A percentile compares a stretch with the other conserved stretches of the same genome.
Conservation (phyloP, 2,329 filamentous ascomycete species). For the Botrytis elliptica region DNA sequence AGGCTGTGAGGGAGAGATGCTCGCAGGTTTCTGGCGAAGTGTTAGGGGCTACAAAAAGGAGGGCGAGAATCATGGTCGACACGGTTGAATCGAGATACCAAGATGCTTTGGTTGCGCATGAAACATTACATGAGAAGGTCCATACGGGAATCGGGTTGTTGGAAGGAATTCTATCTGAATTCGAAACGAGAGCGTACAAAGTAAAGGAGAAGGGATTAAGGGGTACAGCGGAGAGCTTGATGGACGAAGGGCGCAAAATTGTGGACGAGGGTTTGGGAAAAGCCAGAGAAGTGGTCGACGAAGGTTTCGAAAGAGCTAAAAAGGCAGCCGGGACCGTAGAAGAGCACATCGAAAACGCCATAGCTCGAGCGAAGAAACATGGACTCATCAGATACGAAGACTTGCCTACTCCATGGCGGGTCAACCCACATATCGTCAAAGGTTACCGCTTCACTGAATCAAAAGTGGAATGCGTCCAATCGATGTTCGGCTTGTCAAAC, state of each 20-base stretch:
- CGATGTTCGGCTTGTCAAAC: slow-evolving; percentile 82
- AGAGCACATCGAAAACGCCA: slow-evolving; percentile 78
- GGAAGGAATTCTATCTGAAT: slow-evolving; percentile 79
- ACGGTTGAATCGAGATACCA: slow-evolving; percentile 87
- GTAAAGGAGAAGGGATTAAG: slow-evolving; percentile 75
- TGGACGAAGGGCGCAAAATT: slow-evolving; percentile 76
- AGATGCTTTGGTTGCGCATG: slow-evolving; percentile 78
- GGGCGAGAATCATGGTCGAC: slow-evolving; percentile 87
- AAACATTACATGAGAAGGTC: slow-evolving; percentile 88
- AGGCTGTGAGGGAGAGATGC: slow-evolving; percentile 83
- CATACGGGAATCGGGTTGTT: slow-evolving; percentile 82
- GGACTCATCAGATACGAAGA: slow-evolving; percentile 88
- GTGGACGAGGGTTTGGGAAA: slow-evolving; percentile 76
- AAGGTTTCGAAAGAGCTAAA: slow-evolving; percentile 77
- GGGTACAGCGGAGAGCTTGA: slow-evolving; percentile 67
- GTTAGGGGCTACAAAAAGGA: slow-evolving; percentile 78
- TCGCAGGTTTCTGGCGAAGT: slow-evolving; percentile 87
- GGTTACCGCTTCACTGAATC: slow-evolving; percentile 95
- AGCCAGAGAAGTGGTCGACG: slow-evolving; percentile 74
- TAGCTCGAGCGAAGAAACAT: slow-evolving; percentile 71
- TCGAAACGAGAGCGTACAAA: slow-evolving; percentile 79
- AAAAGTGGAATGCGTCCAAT: slow-evolving; percentile 83
- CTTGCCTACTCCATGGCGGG: slow-evolving; percentile 85
- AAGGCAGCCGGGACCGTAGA: slow-evolving; percentile 79
- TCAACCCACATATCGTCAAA: slow-evolving; percentile 88